Conservation (phyloP, 176 grass and related monocot genomes). For the Triticum dicoccoides region DNA sequence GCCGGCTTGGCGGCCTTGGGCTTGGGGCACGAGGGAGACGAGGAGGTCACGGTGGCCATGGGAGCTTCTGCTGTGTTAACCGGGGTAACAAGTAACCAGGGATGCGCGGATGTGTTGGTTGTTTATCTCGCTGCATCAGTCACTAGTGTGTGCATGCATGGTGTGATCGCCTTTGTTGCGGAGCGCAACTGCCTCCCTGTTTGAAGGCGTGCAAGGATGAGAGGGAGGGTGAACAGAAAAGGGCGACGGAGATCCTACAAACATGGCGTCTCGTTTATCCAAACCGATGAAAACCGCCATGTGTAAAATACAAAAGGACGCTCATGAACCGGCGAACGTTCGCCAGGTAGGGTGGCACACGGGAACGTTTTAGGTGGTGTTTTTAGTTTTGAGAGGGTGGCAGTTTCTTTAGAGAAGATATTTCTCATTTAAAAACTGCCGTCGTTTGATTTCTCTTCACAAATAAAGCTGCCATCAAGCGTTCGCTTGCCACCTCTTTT, state of each 20-base stretch:
- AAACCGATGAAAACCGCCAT: not conserved
- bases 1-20: not conserved
- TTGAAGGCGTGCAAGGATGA: not conserved
- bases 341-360: too few species aligned
- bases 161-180: not conserved
- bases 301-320: not conserved
- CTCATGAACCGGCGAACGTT: too few species aligned
- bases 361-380: too few species aligned
- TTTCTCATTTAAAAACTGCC: too few species aligned
- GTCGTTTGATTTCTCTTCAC: too few species aligned
- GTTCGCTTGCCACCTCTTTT: too few species aligned
- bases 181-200: conserved; percentile 17
- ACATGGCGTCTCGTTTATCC: conserved; percentile 3
- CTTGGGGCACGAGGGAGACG: conserved; percentile 23
- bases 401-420: too few species aligned
- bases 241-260: conserved; percentile 11
- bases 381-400: too few species aligned
- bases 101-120: not conserved
- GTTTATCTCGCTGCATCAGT: not conserved
- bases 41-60: conserved; percentile 30
- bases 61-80: too few species aligned
- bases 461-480: too few species aligned
- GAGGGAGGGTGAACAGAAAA: not conserved
- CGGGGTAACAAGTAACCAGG: not conserved
- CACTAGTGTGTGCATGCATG: conserved; percentile 1